phyloP scores from a whole-genome alignment of 2,329 filamentous ascomycete species.

The Sporothrix schenckii region DNA sequence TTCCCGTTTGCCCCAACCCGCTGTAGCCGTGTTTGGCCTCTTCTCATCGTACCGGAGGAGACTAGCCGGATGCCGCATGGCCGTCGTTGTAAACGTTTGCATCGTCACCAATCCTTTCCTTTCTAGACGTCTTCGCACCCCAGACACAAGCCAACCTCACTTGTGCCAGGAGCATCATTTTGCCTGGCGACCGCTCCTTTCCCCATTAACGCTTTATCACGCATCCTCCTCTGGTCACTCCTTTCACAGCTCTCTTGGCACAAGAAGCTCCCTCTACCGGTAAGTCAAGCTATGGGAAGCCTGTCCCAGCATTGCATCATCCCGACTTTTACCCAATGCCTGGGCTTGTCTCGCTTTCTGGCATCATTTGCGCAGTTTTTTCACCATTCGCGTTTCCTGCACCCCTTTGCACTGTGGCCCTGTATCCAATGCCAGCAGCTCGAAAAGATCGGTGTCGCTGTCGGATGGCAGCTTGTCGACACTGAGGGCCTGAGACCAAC shows the following conservation, averaged over 20 bases:
- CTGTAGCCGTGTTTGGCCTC: background rate
- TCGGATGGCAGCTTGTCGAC: constrained; percentile 2
- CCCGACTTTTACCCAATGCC: background rate
- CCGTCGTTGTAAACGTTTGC: background rate
- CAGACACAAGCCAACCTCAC: background rate
- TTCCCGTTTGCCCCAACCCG: constrained; percentile 3
- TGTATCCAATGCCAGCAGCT: background rate
- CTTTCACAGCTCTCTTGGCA: background rate
- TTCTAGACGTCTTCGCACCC: background rate
- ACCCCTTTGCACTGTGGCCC: no score
- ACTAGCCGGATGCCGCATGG: constrained; percentile 9
- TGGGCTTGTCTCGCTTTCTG: background rate
- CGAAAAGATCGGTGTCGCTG: constrained; percentile 6
- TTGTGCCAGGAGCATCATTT: background rate
- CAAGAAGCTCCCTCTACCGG: background rate
- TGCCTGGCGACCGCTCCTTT: constrained; percentile 23
- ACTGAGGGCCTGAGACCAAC: constrained; percentile 13
- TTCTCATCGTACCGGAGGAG: constrained; percentile 7
- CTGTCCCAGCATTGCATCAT: background rate
- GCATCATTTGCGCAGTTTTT: background rate
- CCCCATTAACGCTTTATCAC: background rate
- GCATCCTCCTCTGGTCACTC: background rate
- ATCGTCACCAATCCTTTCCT: background rate
- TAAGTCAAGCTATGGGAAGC: constrained; percentile 8
- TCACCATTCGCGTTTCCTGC: background rate